Evolutionary conservation across 371 early-diverging fungal genomes (phyloP).

Genomic region (Lichtheimia hyalospora): DNA sequence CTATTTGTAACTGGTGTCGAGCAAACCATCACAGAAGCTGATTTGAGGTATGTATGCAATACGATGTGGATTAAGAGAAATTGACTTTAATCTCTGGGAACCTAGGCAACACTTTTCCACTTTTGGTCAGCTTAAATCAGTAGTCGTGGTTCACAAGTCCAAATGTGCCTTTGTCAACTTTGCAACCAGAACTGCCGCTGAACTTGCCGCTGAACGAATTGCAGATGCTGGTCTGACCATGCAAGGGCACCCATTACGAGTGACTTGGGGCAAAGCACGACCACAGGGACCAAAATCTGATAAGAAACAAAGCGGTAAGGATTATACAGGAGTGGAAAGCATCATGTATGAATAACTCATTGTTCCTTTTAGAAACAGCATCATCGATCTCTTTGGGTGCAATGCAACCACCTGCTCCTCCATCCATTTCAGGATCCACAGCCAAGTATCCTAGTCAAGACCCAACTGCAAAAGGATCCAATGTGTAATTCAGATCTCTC

Average conservation of each 20-base stretch:
- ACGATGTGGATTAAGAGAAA: too few relatives aligned
- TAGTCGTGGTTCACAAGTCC: constrained; percentile 77
- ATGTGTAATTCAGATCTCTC: not conserved
- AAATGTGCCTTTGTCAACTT: constrained; percentile 92
- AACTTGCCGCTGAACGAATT: constrained; percentile 67
- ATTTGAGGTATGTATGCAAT: constrained; percentile 55
- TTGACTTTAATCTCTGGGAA: not conserved
- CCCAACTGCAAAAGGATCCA: constrained; percentile 45
- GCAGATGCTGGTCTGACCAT: constrained; percentile 49
- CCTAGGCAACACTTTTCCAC: constrained; percentile 69
- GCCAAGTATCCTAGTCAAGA: constrained; percentile 52
- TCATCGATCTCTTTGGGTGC: constrained; percentile 16
- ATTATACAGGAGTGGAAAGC: not conserved
- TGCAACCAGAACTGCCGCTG: constrained; percentile 73
- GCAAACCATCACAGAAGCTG: constrained; percentile 64
- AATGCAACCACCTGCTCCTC: constrained; percentile 45
- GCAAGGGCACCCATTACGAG: constrained; percentile 51
- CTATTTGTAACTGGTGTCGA: constrained; percentile 79
- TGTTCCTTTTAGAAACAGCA: constrained; percentile 6
- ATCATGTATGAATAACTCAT: not conserved
- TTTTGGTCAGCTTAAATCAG: constrained; percentile 88
- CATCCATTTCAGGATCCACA: constrained; percentile 25
- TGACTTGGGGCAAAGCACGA: constrained; percentile 65
- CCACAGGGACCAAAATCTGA: constrained; percentile 58
- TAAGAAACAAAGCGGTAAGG: constrained; percentile 17